A percentile compares a stretch with the other conserved stretches of the same genome.
Conservation (phyloP, 176 grass and related monocot genomes). For the Carex littledalei region DNA sequence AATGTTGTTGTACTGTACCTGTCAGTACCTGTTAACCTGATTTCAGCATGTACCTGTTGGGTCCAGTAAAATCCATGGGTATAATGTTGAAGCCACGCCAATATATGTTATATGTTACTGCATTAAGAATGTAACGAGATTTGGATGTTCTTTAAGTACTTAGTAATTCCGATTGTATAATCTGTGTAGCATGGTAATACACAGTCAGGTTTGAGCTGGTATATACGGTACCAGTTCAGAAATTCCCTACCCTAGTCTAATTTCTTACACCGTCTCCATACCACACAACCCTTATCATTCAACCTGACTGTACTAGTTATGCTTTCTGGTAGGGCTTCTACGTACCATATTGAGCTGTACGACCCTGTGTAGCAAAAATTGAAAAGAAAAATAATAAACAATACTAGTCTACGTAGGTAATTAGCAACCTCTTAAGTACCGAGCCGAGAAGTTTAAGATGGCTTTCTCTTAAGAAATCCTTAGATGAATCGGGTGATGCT, state of each 20-base stretch:
- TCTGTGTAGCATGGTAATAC: background rate
- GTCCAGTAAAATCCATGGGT: background rate
- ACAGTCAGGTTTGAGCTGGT: background rate
- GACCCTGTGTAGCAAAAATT: too few relatives aligned
- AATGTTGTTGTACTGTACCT: background rate
- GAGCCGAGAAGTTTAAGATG: slow-evolving; percentile 59
- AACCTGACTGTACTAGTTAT: background rate
- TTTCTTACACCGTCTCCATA: background rate
- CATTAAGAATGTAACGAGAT: background rate
- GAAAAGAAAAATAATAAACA: too few relatives aligned
- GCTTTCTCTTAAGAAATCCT: slow-evolving; percentile 27
- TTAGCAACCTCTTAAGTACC: slow-evolving; percentile 45
- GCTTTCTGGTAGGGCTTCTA: background rate
- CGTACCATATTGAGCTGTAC: background rate
- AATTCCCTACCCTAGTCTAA: background rate
- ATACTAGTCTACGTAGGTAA: background rate
- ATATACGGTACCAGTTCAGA: background rate
- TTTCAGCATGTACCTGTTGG: too few relatives aligned
- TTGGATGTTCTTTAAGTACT: background rate
- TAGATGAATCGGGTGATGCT: slow-evolving; percentile 33
- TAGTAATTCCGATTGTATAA: too few relatives aligned
- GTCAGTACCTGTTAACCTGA: too few relatives aligned
- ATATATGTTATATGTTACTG: background rate
- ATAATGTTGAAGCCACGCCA: background rate
- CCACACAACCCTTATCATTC: background rate